A percentile compares a stretch with the other conserved stretches of the same genome.
These are phyloP conservation scores for Coniferiporia weirii DNA, from an alignment of 1,284 basidiomycete genomes.

Conservation along the genomic window DNA sequence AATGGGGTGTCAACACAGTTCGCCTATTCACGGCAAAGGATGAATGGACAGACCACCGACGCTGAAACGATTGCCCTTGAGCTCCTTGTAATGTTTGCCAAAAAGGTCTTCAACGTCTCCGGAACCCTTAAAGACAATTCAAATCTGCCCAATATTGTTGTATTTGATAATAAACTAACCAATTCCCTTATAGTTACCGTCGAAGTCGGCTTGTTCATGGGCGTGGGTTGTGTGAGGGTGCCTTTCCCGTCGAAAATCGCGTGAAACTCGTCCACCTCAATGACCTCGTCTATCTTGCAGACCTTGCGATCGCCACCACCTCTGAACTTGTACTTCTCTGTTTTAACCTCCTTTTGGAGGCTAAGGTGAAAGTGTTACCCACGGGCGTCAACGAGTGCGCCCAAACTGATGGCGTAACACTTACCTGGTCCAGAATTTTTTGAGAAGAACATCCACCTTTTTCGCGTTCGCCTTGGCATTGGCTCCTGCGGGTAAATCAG, in stretches of 20 bases:
- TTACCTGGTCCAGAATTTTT: slow-evolving; percentile 30
- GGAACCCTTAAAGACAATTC: slow-evolving; percentile 17
- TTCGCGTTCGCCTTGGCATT: slow-evolving; percentile 35
- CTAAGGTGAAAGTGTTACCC: slow-evolving; percentile 19
- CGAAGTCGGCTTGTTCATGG: slow-evolving; percentile 34
- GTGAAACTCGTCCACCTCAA: slow-evolving; percentile 33
- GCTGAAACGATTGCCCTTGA: slow-evolving; percentile 35
- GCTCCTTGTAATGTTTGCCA: slow-evolving; percentile 31
- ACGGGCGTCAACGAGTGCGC: neutral
- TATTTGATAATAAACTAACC: slow-evolving; percentile 22
- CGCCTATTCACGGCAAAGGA: slow-evolving; percentile 12
- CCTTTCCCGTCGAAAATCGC: slow-evolving; percentile 34
- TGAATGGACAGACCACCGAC: slow-evolving; percentile 17
- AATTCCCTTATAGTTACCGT: slow-evolving; percentile 35
- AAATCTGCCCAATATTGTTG: neutral
- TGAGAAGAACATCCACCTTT: slow-evolving; percentile 34
- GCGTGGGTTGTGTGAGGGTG: slow-evolving; percentile 30
- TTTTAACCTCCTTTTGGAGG: slow-evolving; percentile 40
- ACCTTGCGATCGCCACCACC: slow-evolving; percentile 27
- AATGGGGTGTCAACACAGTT: neutral
- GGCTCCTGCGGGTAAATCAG: slow-evolving; percentile 18
- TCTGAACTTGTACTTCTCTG: slow-evolving; percentile 37
- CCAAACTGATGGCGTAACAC: neutral
- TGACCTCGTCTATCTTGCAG: slow-evolving; percentile 36
- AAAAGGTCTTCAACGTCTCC: slow-evolving; percentile 29